Conservation (phyloP, 805 yeast species). For the Lipomyces mesembrius region DNA sequence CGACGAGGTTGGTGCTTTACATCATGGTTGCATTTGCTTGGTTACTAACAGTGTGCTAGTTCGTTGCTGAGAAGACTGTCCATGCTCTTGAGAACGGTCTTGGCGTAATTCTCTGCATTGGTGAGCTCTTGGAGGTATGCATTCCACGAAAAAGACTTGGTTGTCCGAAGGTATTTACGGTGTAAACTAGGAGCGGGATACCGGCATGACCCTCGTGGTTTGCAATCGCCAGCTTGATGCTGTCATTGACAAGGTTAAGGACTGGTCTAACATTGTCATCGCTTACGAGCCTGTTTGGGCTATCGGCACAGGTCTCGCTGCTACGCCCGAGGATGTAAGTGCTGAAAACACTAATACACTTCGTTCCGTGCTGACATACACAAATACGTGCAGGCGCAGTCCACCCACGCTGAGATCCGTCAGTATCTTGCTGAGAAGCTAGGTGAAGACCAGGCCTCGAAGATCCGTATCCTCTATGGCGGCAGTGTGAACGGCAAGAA, state of each 20-base stretch:
- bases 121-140: slow-evolving; percentile 61
- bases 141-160: not conserved
- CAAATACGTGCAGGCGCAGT: slow-evolving; percentile 64
- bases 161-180: not conserved
- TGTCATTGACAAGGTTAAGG: slow-evolving; percentile 75
- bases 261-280: slow-evolving; percentile 90
- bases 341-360: not conserved
- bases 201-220: slow-evolving; percentile 82
- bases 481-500: slow-evolving; percentile 97
- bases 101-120: slow-evolving; percentile 93
- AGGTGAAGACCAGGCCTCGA: slow-evolving; percentile 76
- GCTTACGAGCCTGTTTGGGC: slow-evolving; percentile 99
- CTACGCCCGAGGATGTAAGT: slow-evolving; percentile 81
- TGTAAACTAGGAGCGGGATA: slow-evolving; percentile 82
- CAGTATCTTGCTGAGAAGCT: slow-evolving; percentile 74
- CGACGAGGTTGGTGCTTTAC: slow-evolving; percentile 49
- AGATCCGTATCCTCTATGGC: slow-evolving; percentile 92
- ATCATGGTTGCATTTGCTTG: not conserved
- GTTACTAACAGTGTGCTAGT: slow-evolving; percentile 49
- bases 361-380: not conserved
- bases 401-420: slow-evolving; percentile 88
- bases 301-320: slow-evolving; percentile 98
- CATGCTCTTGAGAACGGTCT: slow-evolving; percentile 90
- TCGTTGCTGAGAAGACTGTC: slow-evolving; percentile 91
- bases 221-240: slow-evolving; percentile 90